These are phyloP conservation scores for Rhodamnia rubescens DNA, from an alignment of 345 rosid species.

Conservation along the genomic window DNA sequence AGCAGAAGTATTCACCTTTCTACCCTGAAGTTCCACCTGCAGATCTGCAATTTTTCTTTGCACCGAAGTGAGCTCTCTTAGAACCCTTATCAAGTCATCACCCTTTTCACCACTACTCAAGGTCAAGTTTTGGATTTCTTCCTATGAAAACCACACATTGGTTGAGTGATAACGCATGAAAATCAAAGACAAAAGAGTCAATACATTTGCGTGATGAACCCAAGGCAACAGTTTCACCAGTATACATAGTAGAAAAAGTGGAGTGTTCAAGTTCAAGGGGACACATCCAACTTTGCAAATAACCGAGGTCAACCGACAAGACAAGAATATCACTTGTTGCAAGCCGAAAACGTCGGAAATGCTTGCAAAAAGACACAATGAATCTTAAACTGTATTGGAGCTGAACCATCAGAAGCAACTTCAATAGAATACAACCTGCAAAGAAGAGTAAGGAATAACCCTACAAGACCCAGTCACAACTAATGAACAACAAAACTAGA, in stretches of 20 bases:
- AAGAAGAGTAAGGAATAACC: neutral
- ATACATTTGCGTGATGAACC: neutral
- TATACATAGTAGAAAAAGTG: neutral
- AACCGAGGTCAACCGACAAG: neutral
- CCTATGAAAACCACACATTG: slow-evolving; percentile 5
- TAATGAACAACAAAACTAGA: neutral
- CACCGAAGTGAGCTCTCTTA: slow-evolving; percentile 74
- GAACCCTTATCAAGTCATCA: slow-evolving; percentile 70
- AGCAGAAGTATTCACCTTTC: slow-evolving; percentile 48
- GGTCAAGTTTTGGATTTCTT: slow-evolving; percentile 58
- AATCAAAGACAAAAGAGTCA: neutral
- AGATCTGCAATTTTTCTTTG: slow-evolving; percentile 91
- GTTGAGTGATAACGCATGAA: neutral
- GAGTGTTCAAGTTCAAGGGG: neutral
- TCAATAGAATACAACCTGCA: neutral
- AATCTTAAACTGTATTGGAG: neutral
- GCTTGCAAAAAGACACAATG: neutral
- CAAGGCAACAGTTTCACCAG: neutral
- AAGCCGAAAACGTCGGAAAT: neutral
- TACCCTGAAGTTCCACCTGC: slow-evolving; percentile 96
- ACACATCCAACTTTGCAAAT: neutral
- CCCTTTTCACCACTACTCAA: slow-evolving; percentile 54
- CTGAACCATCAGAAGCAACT: neutral
- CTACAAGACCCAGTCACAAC: neutral
- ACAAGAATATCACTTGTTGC: neutral